Evolutionary conservation across 345 rosid species (phyloP).

Genomic region (Toxicodendron radicans): DNA sequence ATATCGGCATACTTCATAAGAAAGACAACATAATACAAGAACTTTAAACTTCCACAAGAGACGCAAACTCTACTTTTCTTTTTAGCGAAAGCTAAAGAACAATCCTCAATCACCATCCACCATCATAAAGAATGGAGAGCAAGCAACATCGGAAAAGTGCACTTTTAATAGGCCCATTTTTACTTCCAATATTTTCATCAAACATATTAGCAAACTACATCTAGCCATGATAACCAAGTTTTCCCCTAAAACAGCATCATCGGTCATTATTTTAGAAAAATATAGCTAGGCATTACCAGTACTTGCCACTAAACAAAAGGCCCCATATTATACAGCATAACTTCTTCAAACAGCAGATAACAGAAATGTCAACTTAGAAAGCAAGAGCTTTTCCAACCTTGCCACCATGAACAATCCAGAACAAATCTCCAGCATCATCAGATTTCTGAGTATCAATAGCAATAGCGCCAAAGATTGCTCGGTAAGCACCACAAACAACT

Average conservation of each 20-base stretch:
- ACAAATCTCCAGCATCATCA: conserved; percentile 51
- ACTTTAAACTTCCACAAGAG: too few species aligned
- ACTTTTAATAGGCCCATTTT: background rate
- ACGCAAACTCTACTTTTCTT: too few species aligned
- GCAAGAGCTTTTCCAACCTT: conserved; percentile 31
- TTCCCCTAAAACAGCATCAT: conserved; percentile 2
- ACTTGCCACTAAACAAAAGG: background rate
- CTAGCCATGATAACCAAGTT: background rate
- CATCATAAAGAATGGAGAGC: background rate
- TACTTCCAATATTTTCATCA: background rate
- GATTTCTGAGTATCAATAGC: conserved; percentile 45
- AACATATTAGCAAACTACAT: background rate
- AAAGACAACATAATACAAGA: too few species aligned
- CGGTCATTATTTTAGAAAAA: background rate
- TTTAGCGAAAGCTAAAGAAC: too few species aligned
- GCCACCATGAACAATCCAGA: conserved; percentile 52
- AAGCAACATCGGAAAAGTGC: background rate
- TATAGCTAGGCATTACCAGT: background rate
- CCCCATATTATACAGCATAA: background rate
- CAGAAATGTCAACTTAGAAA: conserved; percentile 15
- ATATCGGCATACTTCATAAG: too few species aligned
- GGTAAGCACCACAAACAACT: conserved; percentile 55
- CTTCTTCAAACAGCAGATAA: background rate
- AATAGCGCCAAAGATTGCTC: conserved; percentile 76
- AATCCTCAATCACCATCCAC: too few species aligned